These are phyloP conservation scores for Lactifluus echinatus DNA, from an alignment of 768 basidiomycete species.

Conservation along the genomic window DNA sequence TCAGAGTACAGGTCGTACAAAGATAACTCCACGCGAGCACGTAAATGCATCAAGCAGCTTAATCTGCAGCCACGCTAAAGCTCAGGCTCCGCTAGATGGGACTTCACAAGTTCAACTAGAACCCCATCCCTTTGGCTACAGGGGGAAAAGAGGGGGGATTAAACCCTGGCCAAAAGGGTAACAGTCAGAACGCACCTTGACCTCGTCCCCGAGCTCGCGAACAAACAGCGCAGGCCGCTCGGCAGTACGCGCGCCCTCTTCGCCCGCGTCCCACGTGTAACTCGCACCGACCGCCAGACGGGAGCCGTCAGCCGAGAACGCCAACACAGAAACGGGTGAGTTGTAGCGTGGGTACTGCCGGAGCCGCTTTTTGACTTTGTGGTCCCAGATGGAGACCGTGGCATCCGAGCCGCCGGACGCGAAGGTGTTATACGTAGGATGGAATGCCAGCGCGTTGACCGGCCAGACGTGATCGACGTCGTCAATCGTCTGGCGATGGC, in stretches of 20 bases:
- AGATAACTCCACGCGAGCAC: background rate
- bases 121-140: conserved; percentile 12
- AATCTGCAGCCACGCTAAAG: background rate
- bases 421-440: conserved; percentile 90
- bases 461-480: conserved; percentile 96
- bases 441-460: conserved; percentile 91
- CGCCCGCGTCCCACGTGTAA: conserved; percentile 87
- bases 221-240: conserved; percentile 55
- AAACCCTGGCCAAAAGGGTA: background rate
- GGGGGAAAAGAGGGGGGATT: background rate
- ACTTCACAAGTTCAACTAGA: background rate
- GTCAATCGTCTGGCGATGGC: conserved; percentile 83
- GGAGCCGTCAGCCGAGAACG: conserved; percentile 78
- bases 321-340: conserved; percentile 64
- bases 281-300: conserved; percentile 78
- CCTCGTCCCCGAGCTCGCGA: conserved; percentile 63
- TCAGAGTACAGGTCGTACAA: background rate
- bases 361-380: conserved; percentile 90
- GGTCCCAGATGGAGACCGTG: conserved; percentile 95
- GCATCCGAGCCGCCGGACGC: conserved; percentile 93
- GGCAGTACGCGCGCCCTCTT: conserved; percentile 57
- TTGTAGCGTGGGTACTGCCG: conserved; percentile 81
- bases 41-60: background rate
- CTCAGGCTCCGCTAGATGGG: background rate
- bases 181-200: conserved; percentile 44